Evolutionary conservation across 2,329 filamentous ascomycete species (phyloP), one percentile per base, ranked within the genome.

Genomic region (Fusarium verrucosum): DNA sequence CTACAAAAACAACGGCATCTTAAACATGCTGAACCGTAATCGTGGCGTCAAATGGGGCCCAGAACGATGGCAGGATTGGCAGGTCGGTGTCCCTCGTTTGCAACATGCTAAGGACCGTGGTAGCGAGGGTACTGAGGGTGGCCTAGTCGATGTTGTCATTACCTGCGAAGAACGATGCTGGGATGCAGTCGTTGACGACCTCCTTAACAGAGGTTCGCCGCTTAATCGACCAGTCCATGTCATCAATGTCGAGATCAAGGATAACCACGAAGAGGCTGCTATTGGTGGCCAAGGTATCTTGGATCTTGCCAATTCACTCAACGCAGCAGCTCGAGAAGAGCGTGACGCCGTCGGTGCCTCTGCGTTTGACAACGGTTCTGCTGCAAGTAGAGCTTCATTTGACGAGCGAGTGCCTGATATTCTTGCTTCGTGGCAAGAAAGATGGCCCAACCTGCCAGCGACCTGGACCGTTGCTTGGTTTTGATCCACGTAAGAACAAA

Each of bases 101-200:
- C 89, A 94, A 36, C 89, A 93, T 66, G 81, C 87, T 35, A 85
- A 85, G 40, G 90, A 97, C 74, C 88, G 90, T 73, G 95, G 95
- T 22, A 88, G 88, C 56, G 76, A 85, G 17, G 95, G 95, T 16
- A 91, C 91, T 9, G 95, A 99, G 76, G 91, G 89, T 9, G 95
- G 95, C 8, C 84, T 96, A 5, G 94, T 97, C 1, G 95, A 99
- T 74, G 82, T 98, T 8, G 94, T 99, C 57, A 94, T 99, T 69
- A 99, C 95, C 1, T 99, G 95, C 74, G 95, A 99, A 77, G 95
- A 99, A 79, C 85, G 95, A 60, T 99, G 95, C 75, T 99, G 96
- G 92, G 95, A 99, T 78, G 94, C 95, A 6, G 95, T 99, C 30
- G 86, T 99, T 11, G 95, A 99, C 72, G 94, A 99, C 75, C 82